Conservation (phyloP, 306 rosid genomes). For the Quillaja saponaria region DNA sequence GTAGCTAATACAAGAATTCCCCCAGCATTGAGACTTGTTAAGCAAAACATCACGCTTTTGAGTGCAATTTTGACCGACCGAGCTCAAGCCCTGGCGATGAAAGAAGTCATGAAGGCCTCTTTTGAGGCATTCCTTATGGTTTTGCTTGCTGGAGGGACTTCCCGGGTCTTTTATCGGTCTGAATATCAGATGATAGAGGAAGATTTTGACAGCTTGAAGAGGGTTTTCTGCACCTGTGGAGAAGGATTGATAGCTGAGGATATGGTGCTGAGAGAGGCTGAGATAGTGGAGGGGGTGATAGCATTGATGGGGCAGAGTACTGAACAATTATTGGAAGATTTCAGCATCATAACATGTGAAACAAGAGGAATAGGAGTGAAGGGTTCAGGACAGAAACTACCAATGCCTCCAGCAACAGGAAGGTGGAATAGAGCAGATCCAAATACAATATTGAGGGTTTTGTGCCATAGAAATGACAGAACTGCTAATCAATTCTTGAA, state of each 20-base stretch:
- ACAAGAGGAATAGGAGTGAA: conserved; percentile 66
- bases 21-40: conserved; percentile 66
- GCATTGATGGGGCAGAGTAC: conserved; percentile 66
- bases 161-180: conserved; percentile 56
- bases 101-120: conserved; percentile 82
- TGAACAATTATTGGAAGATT: conserved; percentile 85
- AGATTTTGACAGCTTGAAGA: conserved; percentile 73
- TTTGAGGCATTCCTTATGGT: conserved; percentile 92
- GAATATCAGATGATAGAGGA: conserved; percentile 67
- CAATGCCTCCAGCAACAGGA: conserved; percentile 93
- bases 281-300: conserved; percentile 69
- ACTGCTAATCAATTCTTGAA: conserved; percentile 76
- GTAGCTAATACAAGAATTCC: conserved; percentile 66
- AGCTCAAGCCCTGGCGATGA: conserved; percentile 82
- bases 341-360: conserved; percentile 70
- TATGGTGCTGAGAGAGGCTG: conserved; percentile 74
- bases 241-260: conserved; percentile 78
- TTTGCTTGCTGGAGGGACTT: conserved; percentile 81
- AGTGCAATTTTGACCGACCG: conserved; percentile 57
- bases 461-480: conserved; percentile 80
- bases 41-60: conserved; percentile 77
- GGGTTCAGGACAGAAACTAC: conserved; percentile 63
- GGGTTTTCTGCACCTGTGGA: conserved; percentile 65
- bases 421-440: conserved; percentile 86
- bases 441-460: conserved; percentile 80